Base-by-base conservation (phyloP, 352 stramenopile species). In the Aphanomyces euteiches region DNA sequence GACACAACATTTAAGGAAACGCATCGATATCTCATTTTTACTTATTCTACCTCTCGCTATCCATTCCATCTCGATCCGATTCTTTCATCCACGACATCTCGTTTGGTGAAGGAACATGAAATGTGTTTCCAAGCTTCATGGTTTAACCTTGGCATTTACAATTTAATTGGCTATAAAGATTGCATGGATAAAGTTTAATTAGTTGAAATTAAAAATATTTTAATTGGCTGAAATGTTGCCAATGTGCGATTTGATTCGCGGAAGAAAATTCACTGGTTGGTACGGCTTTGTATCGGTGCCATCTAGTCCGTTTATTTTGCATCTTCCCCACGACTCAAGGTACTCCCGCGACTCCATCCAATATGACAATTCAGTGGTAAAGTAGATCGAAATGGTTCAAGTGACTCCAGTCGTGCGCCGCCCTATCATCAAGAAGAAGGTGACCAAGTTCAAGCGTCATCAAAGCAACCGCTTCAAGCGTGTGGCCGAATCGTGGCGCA, bases 381-480 rank as follows among this genome's bases (percentile, higher is more conserved):
- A 47, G 53, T 38, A 66, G 39, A 66, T 41, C 41, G 56, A 36
- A 28, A 95, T 95, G 87, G 85, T 92, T 81, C 87, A 95, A 88
- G 87, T 95, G 84, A 95, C 87, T 85, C 87, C 87, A 75, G 87
- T 95, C 76, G 77, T 91, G 73, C 84, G 84, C 74, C 82, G 82
- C n/a, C 92, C 91, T 79, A 98, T 99, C 81, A 93, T 99, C 73
- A 99, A 99, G 94, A 99, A 99, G 97, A 95, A 97, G 82, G 98
- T 97, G 74, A 99, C 98, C 80, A 99, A 99, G 87, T 99, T 99
- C 87, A 98, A 98, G 83, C 95, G 97, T 85, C 97, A 99, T 87
- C 97, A 99, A 79, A 96, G 90, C 58, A 94, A 99, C 85, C 93
- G 93, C 74, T 99, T 99, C 86, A 98, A 98, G 81, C 95, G 97